Base-by-base conservation (phyloP, 2,329 filamentous ascomycete genomes). In the Pyrenochaeta sp. region DNA sequence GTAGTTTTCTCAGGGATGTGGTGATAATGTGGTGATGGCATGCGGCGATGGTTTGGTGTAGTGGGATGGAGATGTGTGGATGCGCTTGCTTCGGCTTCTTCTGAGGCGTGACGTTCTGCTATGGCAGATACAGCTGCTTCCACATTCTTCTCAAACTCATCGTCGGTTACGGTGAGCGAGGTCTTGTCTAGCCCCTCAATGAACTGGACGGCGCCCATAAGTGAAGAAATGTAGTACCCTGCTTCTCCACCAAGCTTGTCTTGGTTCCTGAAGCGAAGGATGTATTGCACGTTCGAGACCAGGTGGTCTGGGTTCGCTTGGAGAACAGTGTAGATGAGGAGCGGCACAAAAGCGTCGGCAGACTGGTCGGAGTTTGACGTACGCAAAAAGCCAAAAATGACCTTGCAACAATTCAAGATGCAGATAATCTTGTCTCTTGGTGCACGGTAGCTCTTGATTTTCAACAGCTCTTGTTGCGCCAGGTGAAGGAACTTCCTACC, bases 401-500 rank as follows among this genome's bases (percentile, higher is more conserved):
- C 95, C 74, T 99, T 99, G 82, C 94, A 99, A 75, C 92, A 96
- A 73, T 99, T 99, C 42, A 99, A 76, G 31, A 97, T 90, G 71
- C 94, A 99, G 35, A 99, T 97, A 41, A 99, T 94, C 73, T 99
- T 99, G 77, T 99, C 94, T 60, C 94, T 80, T 3, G 94, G 94
- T n/a, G 94, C 94, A 57, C 95, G 85, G 67, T 99, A 99, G 7
- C 89, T 94, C 65, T 93, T 96, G 65, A 99, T 96, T 71, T 99
- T 99, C 24, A 96, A 75, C 10, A 99, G 78, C 72, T 99, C 94
- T 81, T 96, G 90, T 65, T 96, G 91, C 14, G 94, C 94, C 27
- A 99, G 78, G 53, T 85, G 83, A 39, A 99, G 77, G 65, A 99
- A 99, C 27, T 91, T 89, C 61, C 85, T 87, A 17, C 94, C 92